These are phyloP conservation scores for Globisporangium parvum DNA, from an alignment of 352 stramenopile species.

Conservation along the genomic window DNA sequence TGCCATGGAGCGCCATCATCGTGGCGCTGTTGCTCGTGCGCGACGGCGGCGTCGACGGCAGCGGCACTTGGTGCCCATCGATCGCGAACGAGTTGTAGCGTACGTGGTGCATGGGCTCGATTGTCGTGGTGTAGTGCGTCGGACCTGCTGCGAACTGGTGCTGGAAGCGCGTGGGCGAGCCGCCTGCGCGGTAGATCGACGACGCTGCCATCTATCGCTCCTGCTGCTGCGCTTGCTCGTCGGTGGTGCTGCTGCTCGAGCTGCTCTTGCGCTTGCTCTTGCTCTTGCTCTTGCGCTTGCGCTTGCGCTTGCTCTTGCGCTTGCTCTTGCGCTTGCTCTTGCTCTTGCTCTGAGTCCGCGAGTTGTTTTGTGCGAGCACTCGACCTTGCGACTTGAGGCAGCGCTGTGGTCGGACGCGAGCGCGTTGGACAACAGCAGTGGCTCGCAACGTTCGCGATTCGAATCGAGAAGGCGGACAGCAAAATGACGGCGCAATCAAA, in stretches of 20 bases:
- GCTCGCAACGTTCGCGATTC: no score
- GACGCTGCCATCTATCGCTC: slow-evolving; percentile 37
- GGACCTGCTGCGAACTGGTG: slow-evolving; percentile 34
- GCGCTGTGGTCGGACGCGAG: neutral
- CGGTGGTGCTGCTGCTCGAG: neutral
- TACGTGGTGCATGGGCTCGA: slow-evolving; percentile 36
- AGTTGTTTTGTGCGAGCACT: neutral
- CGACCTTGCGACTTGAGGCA: neutral
- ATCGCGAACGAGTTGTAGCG: slow-evolving; percentile 46
- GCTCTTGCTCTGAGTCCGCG: neutral
- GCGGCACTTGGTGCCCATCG: slow-evolving; percentile 37
- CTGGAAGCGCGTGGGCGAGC: slow-evolving; percentile 48
- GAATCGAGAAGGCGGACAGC: no score
- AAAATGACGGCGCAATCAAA: neutral
- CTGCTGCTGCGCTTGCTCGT: neutral
- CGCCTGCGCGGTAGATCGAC: slow-evolving; percentile 53
- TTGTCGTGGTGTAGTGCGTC: slow-evolving; percentile 60
- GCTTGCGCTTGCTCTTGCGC: neutral
- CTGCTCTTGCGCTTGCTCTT: slow-evolving; percentile 1
- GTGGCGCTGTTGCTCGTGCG: slow-evolving; percentile 7
- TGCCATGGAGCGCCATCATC: slow-evolving; percentile 2
- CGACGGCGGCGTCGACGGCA: slow-evolving; percentile 23
- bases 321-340: slow-evolving; percentile 1
- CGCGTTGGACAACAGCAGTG: no score
- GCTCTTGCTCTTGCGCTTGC: neutral